These are phyloP conservation scores for Botrytis fabae DNA, from an alignment of 2,329 filamentous ascomycete genomes.

Conservation along the genomic window DNA sequence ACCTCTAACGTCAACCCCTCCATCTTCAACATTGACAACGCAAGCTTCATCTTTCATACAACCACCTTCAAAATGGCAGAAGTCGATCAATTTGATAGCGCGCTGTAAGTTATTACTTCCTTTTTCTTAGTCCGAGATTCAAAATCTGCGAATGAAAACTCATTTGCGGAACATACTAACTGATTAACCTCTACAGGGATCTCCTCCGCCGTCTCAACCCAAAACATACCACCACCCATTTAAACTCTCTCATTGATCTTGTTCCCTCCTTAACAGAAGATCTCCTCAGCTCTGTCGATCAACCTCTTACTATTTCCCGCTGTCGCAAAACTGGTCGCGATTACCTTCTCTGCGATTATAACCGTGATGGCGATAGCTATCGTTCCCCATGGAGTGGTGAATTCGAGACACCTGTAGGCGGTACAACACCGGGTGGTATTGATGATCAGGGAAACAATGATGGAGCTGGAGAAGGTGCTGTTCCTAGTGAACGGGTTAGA, in stretches of 20 bases:
- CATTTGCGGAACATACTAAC: conserved; percentile 8
- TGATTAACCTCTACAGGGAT: conserved; percentile 62
- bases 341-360: conserved; percentile 99
- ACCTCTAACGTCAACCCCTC: conserved; percentile 22
- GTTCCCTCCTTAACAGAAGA: conserved; percentile 94
- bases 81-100: conserved; percentile 42
- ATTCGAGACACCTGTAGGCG: conserved; percentile 86
- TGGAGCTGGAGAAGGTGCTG: conserved; percentile 72
- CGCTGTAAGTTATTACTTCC: conserved; percentile 36
- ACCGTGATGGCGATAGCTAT: conserved; percentile 97
- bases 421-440: conserved; percentile 55
- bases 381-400: conserved; percentile 99
- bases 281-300: conserved; percentile 95
- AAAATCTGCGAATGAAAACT: background rate
- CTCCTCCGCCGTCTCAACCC: conserved; percentile 97
- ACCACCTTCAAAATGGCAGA: conserved; percentile 39
- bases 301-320: conserved; percentile 82
- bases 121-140: background rate
- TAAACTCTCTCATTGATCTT: conserved; percentile 83
- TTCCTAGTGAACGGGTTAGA: conserved; percentile 86
- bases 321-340: conserved; percentile 89
- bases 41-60: conserved; percentile 24
- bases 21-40: conserved; percentile 21
- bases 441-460: conserved; percentile 53
- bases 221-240: conserved; percentile 84